Evolutionary conservation across 2,329 filamentous ascomycete species (phyloP).

Genomic region (Orbilia oligospora): DNA sequence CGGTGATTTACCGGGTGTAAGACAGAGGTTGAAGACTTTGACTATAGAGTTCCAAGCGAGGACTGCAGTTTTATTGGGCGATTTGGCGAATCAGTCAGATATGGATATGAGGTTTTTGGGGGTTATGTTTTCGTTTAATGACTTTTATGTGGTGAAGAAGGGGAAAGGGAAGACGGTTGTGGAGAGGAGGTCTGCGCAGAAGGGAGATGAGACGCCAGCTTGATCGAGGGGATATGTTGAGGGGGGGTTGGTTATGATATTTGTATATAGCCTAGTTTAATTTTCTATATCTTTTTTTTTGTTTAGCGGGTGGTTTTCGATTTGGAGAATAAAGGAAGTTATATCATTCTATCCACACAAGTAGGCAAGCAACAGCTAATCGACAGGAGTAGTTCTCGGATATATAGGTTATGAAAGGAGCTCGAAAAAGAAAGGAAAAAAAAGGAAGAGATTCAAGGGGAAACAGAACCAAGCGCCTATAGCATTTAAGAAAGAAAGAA

Average conservation of each 20-base stretch:
- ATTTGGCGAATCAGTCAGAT: slow-evolving; percentile 89
- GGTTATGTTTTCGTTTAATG: slow-evolving; percentile 99
- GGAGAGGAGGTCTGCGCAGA: slow-evolving; percentile 57
- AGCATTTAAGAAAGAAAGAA: background rate
- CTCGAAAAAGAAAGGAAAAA: too few relatives aligned
- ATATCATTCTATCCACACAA: slow-evolving; percentile 2
- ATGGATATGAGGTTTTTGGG: slow-evolving; percentile 95
- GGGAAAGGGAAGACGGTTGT: slow-evolving; percentile 65
- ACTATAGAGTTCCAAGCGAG: slow-evolving; percentile 82
- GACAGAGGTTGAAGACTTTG: slow-evolving; percentile 79
- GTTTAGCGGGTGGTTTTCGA: background rate
- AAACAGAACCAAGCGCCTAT: slow-evolving; percentile 47
- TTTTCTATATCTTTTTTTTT: too few relatives aligned
- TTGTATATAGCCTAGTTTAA: too few relatives aligned
- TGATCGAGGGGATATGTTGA: background rate
- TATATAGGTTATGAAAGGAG: slow-evolving; percentile 2
- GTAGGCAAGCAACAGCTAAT: slow-evolving; percentile 3
- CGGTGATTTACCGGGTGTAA: slow-evolving; percentile 80
- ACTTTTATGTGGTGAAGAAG: slow-evolving; percentile 83
- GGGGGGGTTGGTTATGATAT: too few relatives aligned
- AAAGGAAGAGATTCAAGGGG: background rate
- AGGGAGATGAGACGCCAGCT: slow-evolving; percentile 41
- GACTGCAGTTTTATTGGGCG: slow-evolving; percentile 86
- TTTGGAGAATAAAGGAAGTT: background rate
- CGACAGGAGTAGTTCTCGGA: background rate